These are phyloP conservation scores for Termitomyces bulborhizus DNA, from an alignment of 768 basidiomycete species.

Conservation along the genomic window DNA sequence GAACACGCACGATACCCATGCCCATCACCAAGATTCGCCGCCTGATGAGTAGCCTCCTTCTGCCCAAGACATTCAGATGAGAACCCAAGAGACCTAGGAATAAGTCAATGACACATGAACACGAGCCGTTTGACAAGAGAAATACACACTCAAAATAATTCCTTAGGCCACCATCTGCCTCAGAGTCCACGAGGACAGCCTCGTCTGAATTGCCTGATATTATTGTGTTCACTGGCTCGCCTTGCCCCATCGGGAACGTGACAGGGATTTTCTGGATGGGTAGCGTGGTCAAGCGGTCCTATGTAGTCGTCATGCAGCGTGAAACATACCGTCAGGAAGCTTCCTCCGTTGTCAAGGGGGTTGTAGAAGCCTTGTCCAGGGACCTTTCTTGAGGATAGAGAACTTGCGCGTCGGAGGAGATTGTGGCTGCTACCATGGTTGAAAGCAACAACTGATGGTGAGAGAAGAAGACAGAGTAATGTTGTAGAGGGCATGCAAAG, in stretches of 20 bases:
- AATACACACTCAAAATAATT: constrained; percentile 75
- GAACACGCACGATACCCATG: constrained; percentile 53
- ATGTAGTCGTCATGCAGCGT: not conserved
- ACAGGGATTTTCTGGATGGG: constrained; percentile 37
- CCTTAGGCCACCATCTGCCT: constrained; percentile 63
- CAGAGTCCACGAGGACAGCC: constrained; percentile 54
- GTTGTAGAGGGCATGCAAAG: constrained; percentile 12
- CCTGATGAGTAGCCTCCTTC: constrained; percentile 61
- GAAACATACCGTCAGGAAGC: constrained; percentile 62
- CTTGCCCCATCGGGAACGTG: constrained; percentile 67
- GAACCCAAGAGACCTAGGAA: constrained; percentile 60
- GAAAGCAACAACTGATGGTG: constrained; percentile 18
- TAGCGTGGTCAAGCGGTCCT: not conserved
- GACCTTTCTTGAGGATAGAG: constrained; percentile 25
- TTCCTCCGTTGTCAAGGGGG: constrained; percentile 52
- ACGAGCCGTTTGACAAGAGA: not conserved
- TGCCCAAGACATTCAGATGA: constrained; percentile 82
- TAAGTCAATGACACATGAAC: not conserved
- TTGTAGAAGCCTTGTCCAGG: constrained; percentile 56
- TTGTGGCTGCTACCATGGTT: constrained; percentile 5
- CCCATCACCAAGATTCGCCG: constrained; percentile 80
- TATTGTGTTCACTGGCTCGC: constrained; percentile 84
- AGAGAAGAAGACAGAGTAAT: constrained; percentile 25
- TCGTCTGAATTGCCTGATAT: constrained; percentile 71
- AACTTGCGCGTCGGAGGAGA: constrained; percentile 8